Percentiles rank a stretch among this genome's conserved stretches.
Evolutionary conservation across 352 stramenopile species (phyloP).

Genomic region (Globisporangium echinulatum): DNA sequence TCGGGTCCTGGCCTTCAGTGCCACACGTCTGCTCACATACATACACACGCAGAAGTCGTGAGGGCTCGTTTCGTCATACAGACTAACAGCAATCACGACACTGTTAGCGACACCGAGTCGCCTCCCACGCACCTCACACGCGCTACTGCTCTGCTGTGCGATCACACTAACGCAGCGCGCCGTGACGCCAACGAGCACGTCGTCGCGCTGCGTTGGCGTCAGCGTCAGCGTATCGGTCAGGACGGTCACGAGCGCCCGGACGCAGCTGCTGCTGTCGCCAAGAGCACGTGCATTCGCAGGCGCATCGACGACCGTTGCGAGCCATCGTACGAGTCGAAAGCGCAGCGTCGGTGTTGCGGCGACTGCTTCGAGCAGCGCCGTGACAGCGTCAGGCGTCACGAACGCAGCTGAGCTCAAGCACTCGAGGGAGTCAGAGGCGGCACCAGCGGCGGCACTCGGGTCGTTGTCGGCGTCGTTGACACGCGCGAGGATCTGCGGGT

Average conservation of each 20-base stretch:
- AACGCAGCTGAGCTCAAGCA: slow-evolving; percentile 20
- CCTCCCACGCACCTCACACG: slow-evolving; percentile 33
- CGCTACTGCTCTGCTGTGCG: slow-evolving; percentile 20
- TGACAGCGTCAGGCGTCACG: slow-evolving; percentile 25
- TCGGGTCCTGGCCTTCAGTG: slow-evolving; percentile 22
- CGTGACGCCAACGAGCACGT: slow-evolving; percentile 36
- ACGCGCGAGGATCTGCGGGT: slow-evolving; percentile 17
- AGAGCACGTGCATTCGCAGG: slow-evolving; percentile 33
- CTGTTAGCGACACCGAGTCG: no score
- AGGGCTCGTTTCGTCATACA: neutral
- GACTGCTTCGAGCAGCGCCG: slow-evolving; percentile 27
- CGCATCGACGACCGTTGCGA: slow-evolving; percentile 32
- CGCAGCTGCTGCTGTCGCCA: slow-evolving; percentile 19
- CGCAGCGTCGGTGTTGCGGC: slow-evolving; percentile 11
- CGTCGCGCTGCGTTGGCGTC: slow-evolving; percentile 5
- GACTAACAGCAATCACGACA: neutral
- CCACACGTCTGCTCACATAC: slow-evolving; percentile 23
- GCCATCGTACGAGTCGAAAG: slow-evolving; percentile 51
- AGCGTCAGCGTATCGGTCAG: slow-evolving; percentile 15
- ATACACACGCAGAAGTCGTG: neutral
- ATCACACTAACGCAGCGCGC: slow-evolving; percentile 37
- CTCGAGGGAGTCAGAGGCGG: neutral
- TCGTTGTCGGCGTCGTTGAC: neutral
- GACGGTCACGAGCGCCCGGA: slow-evolving; percentile 30
- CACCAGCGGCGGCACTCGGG: neutral